Evolutionary conservation across 306 rosid species (phyloP), one percentile per base, ranked within the genome.

Genomic region (Pterocarpus santalinus): DNA sequence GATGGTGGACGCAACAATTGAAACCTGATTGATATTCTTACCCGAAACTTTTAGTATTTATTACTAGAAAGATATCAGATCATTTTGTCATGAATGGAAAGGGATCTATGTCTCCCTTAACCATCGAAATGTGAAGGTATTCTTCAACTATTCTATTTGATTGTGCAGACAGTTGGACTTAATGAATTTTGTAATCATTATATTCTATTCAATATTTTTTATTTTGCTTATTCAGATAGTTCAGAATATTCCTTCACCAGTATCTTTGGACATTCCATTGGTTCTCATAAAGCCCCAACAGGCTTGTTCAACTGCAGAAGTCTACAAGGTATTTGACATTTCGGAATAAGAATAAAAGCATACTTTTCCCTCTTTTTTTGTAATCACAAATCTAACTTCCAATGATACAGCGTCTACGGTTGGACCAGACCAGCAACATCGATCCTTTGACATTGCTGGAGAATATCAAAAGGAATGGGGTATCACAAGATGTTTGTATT

Each of bases 231-330:
- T 73, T 30, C 89, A 95, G 98, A 78, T 93, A 83, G 99, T 95
- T 72, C 82, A 95, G 85, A 80, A 93, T 86, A 81, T 95, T 78
- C 85, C 85, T 10, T 91, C 97, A 65, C 91, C 95, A 8, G 71
- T 90, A 82, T 81, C 93, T 65, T 82, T 86, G 82, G 91, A 93
- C 82, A 67, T 89, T 80, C 99, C 99, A 49, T 89, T 95, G 97
- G 94, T 92, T 86, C 99, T 95, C 84, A 93, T 95, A 82, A 95
- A 95, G 72, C 99, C 99, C 39, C 94, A 69, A 67, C 82, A 93
- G 76, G 99, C 98, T 68, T 95, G 99, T 86, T 85, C 97, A 11
- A 95, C 99, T 1, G 97, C 96, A 30, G 98, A 91, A 88, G 99
- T 95, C 73, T 95, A 95, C 83, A 93, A 93, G 98, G 99, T 95